Evolutionary conservation across 2,329 filamentous ascomycete species (phyloP).

Genomic region (Fusarium fujikuroi): DNA sequence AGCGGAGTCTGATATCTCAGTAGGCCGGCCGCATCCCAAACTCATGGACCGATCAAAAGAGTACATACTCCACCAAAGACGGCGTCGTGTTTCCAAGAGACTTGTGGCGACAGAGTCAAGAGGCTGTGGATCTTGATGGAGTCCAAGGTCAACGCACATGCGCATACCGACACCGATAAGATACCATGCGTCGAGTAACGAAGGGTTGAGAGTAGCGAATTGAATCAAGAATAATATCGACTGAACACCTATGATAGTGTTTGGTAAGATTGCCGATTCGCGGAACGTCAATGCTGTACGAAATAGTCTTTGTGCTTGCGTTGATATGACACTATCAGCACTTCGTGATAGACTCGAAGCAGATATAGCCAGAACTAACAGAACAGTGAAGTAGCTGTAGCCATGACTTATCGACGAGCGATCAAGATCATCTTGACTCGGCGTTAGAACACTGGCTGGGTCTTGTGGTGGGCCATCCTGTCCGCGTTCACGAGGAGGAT

Average conservation of each 20-base stretch:
- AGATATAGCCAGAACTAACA: not conserved
- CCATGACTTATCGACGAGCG: not conserved
- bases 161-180: slow-evolving; percentile 12
- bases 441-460: not conserved
- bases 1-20: slow-evolving; percentile 6
- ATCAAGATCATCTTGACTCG: not conserved
- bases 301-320: not conserved
- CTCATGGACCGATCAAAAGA: slow-evolving; percentile 17
- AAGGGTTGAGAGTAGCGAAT: slow-evolving; percentile 12
- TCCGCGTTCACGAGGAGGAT: not conserved
- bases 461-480: not conserved
- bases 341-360: slow-evolving; percentile 8
- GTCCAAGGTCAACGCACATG: slow-evolving; percentile 13
- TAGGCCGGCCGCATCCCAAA: slow-evolving; percentile 3
- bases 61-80: slow-evolving; percentile 16
- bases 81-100: slow-evolving; percentile 1
- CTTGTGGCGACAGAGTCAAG: not conserved
- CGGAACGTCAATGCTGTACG: not conserved
- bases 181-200: slow-evolving; percentile 6
- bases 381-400: not conserved
- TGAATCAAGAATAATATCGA: not conserved
- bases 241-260: not conserved
- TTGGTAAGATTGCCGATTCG: not conserved
- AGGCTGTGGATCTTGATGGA: slow-evolving; percentile 5
- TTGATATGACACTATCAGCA: slow-evolving; percentile 12